Evolutionary conservation across 2,329 filamentous ascomycete genomes (phyloP), one percentile per base, ranked within the genome.

Genomic region (Hypocreales sp.): DNA sequence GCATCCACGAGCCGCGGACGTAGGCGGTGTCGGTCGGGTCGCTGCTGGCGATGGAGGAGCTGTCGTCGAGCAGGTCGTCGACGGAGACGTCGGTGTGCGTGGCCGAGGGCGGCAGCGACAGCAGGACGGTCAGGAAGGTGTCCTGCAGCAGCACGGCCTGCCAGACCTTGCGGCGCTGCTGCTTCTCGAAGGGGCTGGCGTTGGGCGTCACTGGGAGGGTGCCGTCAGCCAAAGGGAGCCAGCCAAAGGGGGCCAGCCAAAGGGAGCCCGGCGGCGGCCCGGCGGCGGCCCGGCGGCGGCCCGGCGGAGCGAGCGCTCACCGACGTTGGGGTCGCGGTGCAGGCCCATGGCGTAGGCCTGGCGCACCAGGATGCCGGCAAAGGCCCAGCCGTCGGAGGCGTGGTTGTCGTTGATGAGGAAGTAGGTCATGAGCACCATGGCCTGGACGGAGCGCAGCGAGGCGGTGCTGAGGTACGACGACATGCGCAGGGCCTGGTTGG

Each of bases 391-490:
- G 45, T 87, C 80, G 0, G 76, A 80, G 4, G 79, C 79, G 40
- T 86, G 79, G 40, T 84, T 84, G 48, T 87, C 79, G 41, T 87
- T 87, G 56, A 86, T 84, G 20, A 87, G 59, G 40, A 87, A 87
- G 44, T 86, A 86, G 0, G 73, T 74, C 32, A 84, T 72, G 31
- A 87, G 53, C 1, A 84, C 74, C 79, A 86, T 86, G 24, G 80
- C 72, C 48, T 83, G 78, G 18, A 86, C 71, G 2, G 78, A 79
- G 15, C 72, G 61, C 26, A 83, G 61, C 0, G 76, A 80, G 2
- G 79, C 76, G 24, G 71, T 72, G 47, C 79, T 84, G 4, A 86
- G 61, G 40, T 84, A 87, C 0, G 77, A 82, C 31, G 72, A 77
- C 42, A 84, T 67, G 3, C 79, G 67, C 23, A 87, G 52, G 0